These are phyloP conservation scores for Microbotryum scabiosae DNA, from an alignment of 1,284 basidiomycete species.

Conservation along the genomic window DNA sequence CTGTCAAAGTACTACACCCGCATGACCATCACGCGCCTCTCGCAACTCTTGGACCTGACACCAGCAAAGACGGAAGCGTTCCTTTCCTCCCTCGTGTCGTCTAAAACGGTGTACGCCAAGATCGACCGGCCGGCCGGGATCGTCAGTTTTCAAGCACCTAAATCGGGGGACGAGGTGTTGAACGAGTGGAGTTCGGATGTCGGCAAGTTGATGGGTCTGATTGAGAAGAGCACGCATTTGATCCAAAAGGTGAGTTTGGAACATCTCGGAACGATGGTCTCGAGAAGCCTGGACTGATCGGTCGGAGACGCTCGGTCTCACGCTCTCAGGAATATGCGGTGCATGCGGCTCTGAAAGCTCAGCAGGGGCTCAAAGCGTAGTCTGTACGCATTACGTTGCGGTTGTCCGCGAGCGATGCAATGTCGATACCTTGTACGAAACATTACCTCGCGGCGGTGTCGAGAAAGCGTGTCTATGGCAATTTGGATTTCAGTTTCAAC, in stretches of 20 bases:
- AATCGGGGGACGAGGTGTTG: slow-evolving; percentile 75
- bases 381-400: neutral
- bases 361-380: neutral
- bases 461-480: no score
- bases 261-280: neutral
- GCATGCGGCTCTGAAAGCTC: slow-evolving; percentile 34
- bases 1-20: slow-evolving; percentile 90
- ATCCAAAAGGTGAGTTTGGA: slow-evolving; percentile 43
- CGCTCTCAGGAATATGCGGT: slow-evolving; percentile 36
- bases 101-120: slow-evolving; percentile 84
- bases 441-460: no score
- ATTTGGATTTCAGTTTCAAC: no score
- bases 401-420: no score
- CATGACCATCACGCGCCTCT: slow-evolving; percentile 74
- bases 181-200: slow-evolving; percentile 97
- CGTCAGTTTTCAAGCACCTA: slow-evolving; percentile 61
- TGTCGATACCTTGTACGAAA: no score
- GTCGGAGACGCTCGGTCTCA: no score
- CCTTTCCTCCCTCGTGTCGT: slow-evolving; percentile 79
- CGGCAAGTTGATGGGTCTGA: slow-evolving; percentile 58
- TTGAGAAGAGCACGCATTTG: slow-evolving; percentile 48
- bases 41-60: slow-evolving; percentile 78
- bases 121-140: slow-evolving; percentile 87
- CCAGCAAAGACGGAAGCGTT: slow-evolving; percentile 74
- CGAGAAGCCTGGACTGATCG: neutral